Evolutionary conservation across 2,329 filamentous ascomycete genomes (phyloP).

Genomic region (Tolypocladium amazonense): DNA sequence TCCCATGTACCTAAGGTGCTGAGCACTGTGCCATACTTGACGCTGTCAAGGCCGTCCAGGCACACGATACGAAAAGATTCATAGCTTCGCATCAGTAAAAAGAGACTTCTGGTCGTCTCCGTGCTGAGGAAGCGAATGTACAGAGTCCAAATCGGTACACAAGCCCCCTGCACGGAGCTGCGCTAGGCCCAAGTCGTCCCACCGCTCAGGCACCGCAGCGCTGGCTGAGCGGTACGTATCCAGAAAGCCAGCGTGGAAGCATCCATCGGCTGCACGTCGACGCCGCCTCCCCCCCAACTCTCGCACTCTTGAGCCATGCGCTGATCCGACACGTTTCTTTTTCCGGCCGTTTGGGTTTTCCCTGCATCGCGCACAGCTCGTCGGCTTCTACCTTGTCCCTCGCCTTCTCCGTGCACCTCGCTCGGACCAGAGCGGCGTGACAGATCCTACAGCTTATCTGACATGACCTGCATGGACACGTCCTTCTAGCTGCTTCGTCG

Average conservation of each 20-base stretch:
- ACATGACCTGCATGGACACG: constrained; percentile 7
- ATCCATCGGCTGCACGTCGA: not conserved
- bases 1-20: too few relatives aligned
- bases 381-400: not conserved
- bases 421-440: not conserved
- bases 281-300: not conserved
- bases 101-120: not conserved
- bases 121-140: not conserved
- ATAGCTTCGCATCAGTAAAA: not conserved
- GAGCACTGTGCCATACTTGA: not conserved
- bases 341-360: not conserved
- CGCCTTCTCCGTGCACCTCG: not conserved
- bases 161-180: not conserved
- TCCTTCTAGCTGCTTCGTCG: not conserved
- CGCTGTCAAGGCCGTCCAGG: not conserved
- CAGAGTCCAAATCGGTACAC: not conserved
- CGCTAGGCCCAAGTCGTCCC: not conserved
- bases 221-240: not conserved
- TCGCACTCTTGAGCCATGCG: not conserved
- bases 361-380: not conserved
- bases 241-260: constrained; percentile 3
- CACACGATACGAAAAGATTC: not conserved
- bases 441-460: constrained; percentile 3
- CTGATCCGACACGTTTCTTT: not conserved
- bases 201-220: not conserved